phyloP scores from a whole-genome alignment of 1,284 basidiomycete species.

The Apiotrichum brassicae region DNA sequence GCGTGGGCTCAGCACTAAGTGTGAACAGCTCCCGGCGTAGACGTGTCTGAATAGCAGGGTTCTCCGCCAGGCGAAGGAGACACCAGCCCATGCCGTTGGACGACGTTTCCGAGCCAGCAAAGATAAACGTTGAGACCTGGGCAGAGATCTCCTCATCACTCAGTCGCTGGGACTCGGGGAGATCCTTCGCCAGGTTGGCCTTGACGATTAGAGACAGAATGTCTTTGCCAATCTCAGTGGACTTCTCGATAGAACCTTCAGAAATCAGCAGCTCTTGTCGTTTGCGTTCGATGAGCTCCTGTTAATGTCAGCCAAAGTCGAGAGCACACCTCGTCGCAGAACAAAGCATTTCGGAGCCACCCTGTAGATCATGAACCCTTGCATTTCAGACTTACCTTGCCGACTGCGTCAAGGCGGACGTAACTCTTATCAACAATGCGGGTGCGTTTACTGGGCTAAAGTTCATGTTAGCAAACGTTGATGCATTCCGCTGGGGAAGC shows the following conservation, averaged over 20 bases:
- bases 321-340: no score
- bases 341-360: no score
- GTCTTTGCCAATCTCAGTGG: slow-evolving; percentile 49
- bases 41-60: slow-evolving; percentile 53
- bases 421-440: neutral
- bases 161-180: slow-evolving; percentile 55
- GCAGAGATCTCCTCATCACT: slow-evolving; percentile 62
- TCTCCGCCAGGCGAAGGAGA: slow-evolving; percentile 59
- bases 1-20: slow-evolving; percentile 42
- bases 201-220: slow-evolving; percentile 49
- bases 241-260: slow-evolving; percentile 31
- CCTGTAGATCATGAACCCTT: no score
- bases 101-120: slow-evolving; percentile 67
- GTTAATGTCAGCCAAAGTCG: neutral
- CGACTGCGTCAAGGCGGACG: neutral
- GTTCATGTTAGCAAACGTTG: neutral
- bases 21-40: slow-evolving; percentile 55
- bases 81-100: slow-evolving; percentile 66
- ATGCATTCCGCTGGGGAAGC: no score
- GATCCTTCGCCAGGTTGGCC: slow-evolving; percentile 56
- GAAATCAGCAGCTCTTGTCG: slow-evolving; percentile 32
- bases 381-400: neutral
- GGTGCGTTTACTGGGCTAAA: slow-evolving; percentile 8
- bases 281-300: slow-evolving; percentile 54
- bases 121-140: slow-evolving; percentile 66